Conservation (phyloP, 2,329 filamentous ascomycete species). For the Trichoderma sp. region DNA sequence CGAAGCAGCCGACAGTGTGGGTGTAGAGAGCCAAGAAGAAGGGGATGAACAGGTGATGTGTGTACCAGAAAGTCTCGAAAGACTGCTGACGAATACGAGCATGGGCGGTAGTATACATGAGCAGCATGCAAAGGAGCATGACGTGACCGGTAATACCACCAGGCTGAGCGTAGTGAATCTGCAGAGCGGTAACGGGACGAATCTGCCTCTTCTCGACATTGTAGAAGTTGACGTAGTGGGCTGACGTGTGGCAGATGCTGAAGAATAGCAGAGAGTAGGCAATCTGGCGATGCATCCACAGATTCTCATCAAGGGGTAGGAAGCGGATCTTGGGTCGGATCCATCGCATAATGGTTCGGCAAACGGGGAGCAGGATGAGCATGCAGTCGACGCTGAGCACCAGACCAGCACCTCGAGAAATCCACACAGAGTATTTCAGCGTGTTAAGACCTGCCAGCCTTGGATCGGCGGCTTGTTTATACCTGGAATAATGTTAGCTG, state of each 20-base stretch:
- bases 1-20: conserved; percentile 93
- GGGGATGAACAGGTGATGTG: conserved; percentile 95
- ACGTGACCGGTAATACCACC: conserved; percentile 94
- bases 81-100: conserved; percentile 92
- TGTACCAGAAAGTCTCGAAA: conserved; percentile 99
- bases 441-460: conserved; percentile 75
- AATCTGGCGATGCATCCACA: conserved; percentile 95
- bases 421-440: conserved; percentile 87
- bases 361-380: conserved; percentile 91
- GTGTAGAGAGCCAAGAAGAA: conserved; percentile 94
- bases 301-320: conserved; percentile 90
- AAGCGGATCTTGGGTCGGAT: conserved; percentile 84
- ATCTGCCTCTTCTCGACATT: conserved; percentile 87
- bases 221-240: conserved; percentile 98
- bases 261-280: conserved; percentile 87
- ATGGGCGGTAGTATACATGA: conserved; percentile 97
- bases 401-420: conserved; percentile 89
- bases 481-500: conserved; percentile 51
- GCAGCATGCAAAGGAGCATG: conserved; percentile 97
- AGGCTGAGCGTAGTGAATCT: conserved; percentile 88
- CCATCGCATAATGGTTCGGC: conserved; percentile 80
- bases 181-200: conserved; percentile 72
- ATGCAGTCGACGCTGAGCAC: conserved; percentile 80
- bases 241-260: conserved; percentile 69
- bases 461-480: conserved; percentile 66